Evolutionary conservation across 2,329 filamentous ascomycete species (phyloP).

Genomic region (Trichoderma guizhouense): DNA sequence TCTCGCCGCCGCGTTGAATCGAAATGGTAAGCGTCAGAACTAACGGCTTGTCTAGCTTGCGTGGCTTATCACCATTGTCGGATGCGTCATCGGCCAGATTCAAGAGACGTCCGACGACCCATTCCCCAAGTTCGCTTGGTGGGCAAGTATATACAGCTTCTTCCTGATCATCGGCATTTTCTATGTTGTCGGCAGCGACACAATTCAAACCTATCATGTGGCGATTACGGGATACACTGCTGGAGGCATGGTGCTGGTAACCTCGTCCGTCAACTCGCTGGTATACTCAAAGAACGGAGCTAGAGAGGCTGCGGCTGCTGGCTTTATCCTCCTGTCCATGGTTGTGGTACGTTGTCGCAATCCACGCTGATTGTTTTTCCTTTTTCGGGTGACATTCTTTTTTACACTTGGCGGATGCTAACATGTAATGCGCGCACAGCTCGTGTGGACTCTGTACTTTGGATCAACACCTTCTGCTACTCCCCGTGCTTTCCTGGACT

Average conservation of each 20-base stretch:
- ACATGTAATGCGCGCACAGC: slow-evolving; percentile 47
- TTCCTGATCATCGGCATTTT: slow-evolving; percentile 78
- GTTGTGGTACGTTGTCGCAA: slow-evolving; percentile 64
- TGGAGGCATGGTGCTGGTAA: slow-evolving; percentile 78
- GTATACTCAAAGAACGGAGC: slow-evolving; percentile 73
- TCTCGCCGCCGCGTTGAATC: neutral
- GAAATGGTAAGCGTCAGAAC: slow-evolving; percentile 15
- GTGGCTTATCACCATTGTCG: slow-evolving; percentile 90
- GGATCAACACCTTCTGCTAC: slow-evolving; percentile 84
- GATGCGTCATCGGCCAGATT: slow-evolving; percentile 70
- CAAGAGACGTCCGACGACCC: slow-evolving; percentile 40
- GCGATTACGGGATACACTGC: slow-evolving; percentile 85
- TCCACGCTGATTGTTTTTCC: neutral
- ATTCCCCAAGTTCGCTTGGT: slow-evolving; percentile 91
- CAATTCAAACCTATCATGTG: slow-evolving; percentile 83
- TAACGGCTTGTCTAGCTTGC: slow-evolving; percentile 62
- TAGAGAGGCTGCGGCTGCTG: slow-evolving; percentile 82
- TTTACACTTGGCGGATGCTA: neutral
- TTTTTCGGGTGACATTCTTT: neutral
- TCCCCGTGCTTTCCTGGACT: slow-evolving; percentile 89
- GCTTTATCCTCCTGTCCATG: slow-evolving; percentile 92
- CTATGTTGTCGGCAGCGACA: slow-evolving; percentile 78
- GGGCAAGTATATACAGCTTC: slow-evolving; percentile 81
- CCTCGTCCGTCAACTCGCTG: slow-evolving; percentile 79
- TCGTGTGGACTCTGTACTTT: slow-evolving; percentile 99